Evolutionary conservation across 805 yeast genomes (phyloP).

Genomic region (Yueomyces sinensis): DNA sequence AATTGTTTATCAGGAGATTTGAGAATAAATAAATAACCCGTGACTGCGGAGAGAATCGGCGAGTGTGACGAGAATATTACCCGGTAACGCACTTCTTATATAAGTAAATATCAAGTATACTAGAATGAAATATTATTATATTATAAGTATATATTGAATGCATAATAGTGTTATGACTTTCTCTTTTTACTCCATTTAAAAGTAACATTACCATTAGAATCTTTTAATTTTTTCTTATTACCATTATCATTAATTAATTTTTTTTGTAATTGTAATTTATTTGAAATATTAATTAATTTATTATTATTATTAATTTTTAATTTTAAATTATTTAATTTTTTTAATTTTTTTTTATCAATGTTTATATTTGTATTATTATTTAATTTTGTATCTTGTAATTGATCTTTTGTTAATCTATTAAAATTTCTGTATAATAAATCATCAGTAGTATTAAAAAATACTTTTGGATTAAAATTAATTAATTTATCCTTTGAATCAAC

Average conservation of each 20-base stretch:
- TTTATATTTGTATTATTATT: conserved; percentile 9
- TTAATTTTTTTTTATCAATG: conserved; percentile 34
- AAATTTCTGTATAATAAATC: conserved; percentile 49
- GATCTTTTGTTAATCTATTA: conserved; percentile 54
- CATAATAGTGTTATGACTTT: conserved; percentile 35
- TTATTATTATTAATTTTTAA: conserved; percentile 56
- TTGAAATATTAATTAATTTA: conserved; percentile 55
- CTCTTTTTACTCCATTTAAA: conserved; percentile 82
- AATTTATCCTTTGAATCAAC: conserved; percentile 52
- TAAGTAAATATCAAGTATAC: no score
- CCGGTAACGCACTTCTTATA: no score
- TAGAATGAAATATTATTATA: no score
- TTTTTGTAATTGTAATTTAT: conserved; percentile 61
- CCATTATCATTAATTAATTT: conserved; percentile 85
- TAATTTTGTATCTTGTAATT: conserved; percentile 31
- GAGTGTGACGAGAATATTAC: no score
- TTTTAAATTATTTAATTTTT: conserved; percentile 46
- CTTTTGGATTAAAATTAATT: conserved; percentile 47
- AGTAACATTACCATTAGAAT: conserved; percentile 39
- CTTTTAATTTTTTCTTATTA: conserved; percentile 57
- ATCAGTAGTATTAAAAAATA: conserved; percentile 58
- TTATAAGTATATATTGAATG: no score
- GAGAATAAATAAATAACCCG: no score
- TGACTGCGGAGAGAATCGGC: no score
- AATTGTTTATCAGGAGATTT: no score